phyloP scores from a whole-genome alignment of 1,139 yeast species.

The Magnusiomyces suaveolens region DNA sequence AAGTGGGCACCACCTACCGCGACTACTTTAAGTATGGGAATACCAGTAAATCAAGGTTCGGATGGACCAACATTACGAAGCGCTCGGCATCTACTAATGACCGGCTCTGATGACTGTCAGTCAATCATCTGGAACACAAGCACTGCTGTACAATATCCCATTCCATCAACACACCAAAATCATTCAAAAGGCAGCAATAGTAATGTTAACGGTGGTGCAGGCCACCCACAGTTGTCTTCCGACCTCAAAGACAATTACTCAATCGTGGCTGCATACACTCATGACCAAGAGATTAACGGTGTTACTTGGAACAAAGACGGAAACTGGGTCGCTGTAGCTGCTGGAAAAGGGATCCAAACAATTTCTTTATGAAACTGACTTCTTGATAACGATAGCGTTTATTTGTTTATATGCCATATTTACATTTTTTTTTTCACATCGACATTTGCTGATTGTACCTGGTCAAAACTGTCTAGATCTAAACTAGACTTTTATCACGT shows the following conservation, averaged over 20 bases:
- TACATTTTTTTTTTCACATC: too few relatives aligned
- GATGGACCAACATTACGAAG: background rate
- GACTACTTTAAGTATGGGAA: background rate
- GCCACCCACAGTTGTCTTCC: background rate
- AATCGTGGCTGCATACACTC: conserved; percentile 47
- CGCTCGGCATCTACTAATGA: conserved; percentile 46
- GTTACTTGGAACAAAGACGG: conserved; percentile 69
- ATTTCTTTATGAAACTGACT: conserved; percentile 43
- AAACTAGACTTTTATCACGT: too few relatives aligned
- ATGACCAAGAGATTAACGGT: conserved; percentile 61
- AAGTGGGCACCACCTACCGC: conserved; percentile 68
- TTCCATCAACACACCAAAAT: conserved; percentile 15
- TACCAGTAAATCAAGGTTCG: background rate
- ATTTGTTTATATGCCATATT: too few relatives aligned
- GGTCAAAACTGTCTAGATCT: too few relatives aligned
- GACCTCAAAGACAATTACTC: conserved; percentile 4
- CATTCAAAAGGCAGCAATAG: conserved; percentile 5
- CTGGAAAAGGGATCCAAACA: conserved; percentile 75
- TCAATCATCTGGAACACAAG: conserved; percentile 72
- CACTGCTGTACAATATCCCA: conserved; percentile 21
- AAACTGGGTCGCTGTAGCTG: conserved; percentile 72
- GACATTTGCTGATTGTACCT: too few relatives aligned
- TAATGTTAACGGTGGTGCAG: too few relatives aligned
- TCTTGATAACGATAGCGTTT: too few relatives aligned
- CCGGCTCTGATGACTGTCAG: conserved; percentile 89